These are phyloP conservation scores for Penicillium sp. DNA, from an alignment of 2,329 filamentous ascomycete species.

Conservation along the genomic window DNA sequence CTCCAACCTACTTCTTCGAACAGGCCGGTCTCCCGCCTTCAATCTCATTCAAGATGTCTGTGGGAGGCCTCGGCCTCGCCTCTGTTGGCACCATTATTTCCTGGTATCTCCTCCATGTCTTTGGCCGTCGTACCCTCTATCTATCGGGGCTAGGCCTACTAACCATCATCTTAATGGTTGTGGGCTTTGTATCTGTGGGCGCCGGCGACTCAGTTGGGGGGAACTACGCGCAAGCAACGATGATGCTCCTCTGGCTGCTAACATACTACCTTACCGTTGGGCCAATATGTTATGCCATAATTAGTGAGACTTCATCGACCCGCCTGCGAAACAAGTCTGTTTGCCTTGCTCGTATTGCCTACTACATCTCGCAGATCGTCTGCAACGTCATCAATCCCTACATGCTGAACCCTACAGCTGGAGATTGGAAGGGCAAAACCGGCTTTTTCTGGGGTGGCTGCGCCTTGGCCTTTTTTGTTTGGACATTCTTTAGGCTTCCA, in stretches of 20 bases:
- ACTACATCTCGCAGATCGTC: conserved; percentile 52
- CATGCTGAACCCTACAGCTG: conserved; percentile 32
- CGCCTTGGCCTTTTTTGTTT: conserved; percentile 28
- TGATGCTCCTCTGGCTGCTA: conserved; percentile 57
- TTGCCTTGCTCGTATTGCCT: conserved; percentile 52
- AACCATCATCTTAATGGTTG: conserved; percentile 32
- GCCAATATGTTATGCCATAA: conserved; percentile 54
- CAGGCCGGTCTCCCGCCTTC: conserved; percentile 47
- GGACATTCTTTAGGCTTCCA: conserved; percentile 30
- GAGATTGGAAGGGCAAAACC: conserved; percentile 38
- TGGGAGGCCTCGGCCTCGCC: conserved; percentile 66
- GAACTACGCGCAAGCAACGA: conserved; percentile 39
- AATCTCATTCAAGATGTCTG: conserved; percentile 42
- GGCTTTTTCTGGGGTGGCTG: conserved; percentile 41
- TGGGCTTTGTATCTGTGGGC: conserved; percentile 26
- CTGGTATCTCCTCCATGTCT: conserved; percentile 32
- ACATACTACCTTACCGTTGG: conserved; percentile 58
- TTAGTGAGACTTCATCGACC: conserved; percentile 56
- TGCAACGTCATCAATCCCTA: conserved; percentile 40
- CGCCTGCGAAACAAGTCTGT: conserved; percentile 58
- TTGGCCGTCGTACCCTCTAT: conserved; percentile 46
- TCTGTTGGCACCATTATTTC: conserved; percentile 49
- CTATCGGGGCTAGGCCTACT: conserved; percentile 35
- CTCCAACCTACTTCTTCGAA: conserved; percentile 40
- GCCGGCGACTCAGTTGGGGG: conserved; percentile 17